Conservation (phyloP, 495 filamentous ascomycete genomes). For the Aspergillus wentii region DNA sequence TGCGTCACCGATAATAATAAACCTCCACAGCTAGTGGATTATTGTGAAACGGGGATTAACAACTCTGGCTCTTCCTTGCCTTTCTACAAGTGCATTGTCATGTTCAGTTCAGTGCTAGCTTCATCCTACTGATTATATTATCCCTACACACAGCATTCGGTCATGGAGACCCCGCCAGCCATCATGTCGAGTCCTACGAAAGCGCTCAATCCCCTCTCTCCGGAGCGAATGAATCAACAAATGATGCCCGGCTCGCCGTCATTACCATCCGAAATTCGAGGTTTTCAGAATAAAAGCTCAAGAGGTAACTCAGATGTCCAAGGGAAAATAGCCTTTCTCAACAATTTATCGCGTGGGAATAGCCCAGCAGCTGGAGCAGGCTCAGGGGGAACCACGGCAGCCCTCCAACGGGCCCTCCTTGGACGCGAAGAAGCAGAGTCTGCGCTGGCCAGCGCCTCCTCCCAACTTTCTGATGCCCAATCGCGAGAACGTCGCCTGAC, state of each 20-base stretch:
- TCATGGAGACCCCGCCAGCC: conserved; percentile 41
- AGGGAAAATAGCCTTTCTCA: conserved; percentile 80
- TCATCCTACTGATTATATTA: conserved; percentile 11
- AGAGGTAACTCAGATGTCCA: conserved; percentile 67
- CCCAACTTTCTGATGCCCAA: conserved; percentile 64
- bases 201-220: conserved; percentile 67
- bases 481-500: conserved; percentile 68
- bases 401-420: conserved; percentile 72
- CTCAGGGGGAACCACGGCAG: conserved; percentile 52
- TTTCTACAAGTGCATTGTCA: conserved; percentile 9
- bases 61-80: conserved; percentile 7
- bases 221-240: conserved; percentile 77
- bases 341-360: conserved; percentile 60
- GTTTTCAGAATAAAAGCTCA: conserved; percentile 33
- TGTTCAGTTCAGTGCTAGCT: conserved; percentile 14
- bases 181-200: conserved; percentile 48
- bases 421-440: conserved; percentile 77
- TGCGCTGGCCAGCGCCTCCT: conserved; percentile 50
- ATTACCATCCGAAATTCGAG: conserved; percentile 39
- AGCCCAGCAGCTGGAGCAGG: conserved; percentile 49
- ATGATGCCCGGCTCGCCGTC: conserved; percentile 50
- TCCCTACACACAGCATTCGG: conserved; percentile 8
- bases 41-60: too few relatives aligned
- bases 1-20: conserved; percentile 26
- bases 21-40: conserved; percentile 14